Evolutionary conservation across 2,329 filamentous ascomycete species (phyloP).

Genomic region (Fusarium dimerum): DNA sequence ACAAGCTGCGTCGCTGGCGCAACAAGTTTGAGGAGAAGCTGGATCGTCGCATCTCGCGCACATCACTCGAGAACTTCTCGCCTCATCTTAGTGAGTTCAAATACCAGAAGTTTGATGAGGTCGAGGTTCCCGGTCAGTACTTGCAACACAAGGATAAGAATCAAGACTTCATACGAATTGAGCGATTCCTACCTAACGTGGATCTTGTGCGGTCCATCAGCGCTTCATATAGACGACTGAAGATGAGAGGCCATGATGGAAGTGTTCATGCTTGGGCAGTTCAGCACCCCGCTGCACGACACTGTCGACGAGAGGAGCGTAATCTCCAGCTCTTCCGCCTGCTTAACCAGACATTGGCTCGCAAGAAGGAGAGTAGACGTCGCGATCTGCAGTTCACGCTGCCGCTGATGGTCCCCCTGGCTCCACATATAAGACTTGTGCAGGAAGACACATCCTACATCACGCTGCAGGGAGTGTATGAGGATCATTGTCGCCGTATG

Average conservation of each 20-base stretch:
- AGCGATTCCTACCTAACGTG: slow-evolving; percentile 93
- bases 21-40: slow-evolving; percentile 98
- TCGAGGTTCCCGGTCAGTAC: slow-evolving; percentile 97
- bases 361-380: slow-evolving; percentile 92
- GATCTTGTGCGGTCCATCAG: slow-evolving; percentile 90
- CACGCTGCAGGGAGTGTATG: slow-evolving; percentile 90
- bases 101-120: slow-evolving; percentile 97
- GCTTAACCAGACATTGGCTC: slow-evolving; percentile 87
- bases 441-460: slow-evolving; percentile 95
- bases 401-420: slow-evolving; percentile 92
- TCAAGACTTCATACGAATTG: slow-evolving; percentile 95
- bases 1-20: slow-evolving; percentile 92
- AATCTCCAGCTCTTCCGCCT: slow-evolving; percentile 96
- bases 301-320: slow-evolving; percentile 90
- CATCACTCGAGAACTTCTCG: slow-evolving; percentile 82
- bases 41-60: slow-evolving; percentile 73
- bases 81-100: slow-evolving; percentile 94
- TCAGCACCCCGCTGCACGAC: slow-evolving; percentile 89
- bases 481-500: slow-evolving; percentile 89
- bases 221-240: slow-evolving; percentile 87
- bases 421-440: slow-evolving; percentile 91
- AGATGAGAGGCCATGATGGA: slow-evolving; percentile 96
- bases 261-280: slow-evolving; percentile 96
- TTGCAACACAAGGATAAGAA: slow-evolving; percentile 98
- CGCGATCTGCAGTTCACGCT: slow-evolving; percentile 95